Conservation (phyloP, 202 grass and related monocot species). For the Elaeis oleifera region DNA sequence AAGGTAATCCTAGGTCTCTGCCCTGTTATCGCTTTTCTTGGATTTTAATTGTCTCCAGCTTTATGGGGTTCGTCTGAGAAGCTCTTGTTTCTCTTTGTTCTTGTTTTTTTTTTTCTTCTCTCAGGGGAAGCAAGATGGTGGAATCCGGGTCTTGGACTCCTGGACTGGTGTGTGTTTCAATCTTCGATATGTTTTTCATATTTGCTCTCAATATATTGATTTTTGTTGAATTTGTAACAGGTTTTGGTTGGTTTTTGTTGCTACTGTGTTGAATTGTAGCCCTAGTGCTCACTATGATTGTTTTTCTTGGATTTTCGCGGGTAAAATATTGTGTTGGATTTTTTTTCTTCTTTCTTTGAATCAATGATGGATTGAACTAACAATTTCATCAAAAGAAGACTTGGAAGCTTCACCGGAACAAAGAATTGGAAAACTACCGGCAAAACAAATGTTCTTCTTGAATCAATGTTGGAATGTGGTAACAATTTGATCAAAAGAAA, state of each 20-base stretch:
- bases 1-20: background rate
- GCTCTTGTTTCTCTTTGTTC: too few relatives aligned
- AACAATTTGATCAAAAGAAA: too few relatives aligned
- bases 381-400: too few relatives aligned
- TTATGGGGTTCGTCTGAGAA: background rate
- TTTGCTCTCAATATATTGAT: background rate
- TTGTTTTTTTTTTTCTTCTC: background rate
- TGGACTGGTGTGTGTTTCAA: constrained; percentile 14
- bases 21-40: background rate
- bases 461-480: too few relatives aligned
- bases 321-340: background rate
- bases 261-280: background rate
- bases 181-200: too few relatives aligned
- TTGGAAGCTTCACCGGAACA: too few relatives aligned
- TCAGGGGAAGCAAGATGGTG: constrained; percentile 11
- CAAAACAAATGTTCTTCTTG: too few relatives aligned
- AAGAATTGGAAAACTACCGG: too few relatives aligned
- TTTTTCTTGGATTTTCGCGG: too few relatives aligned
- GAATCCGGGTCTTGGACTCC: constrained; percentile 31
- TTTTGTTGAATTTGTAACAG: background rate
- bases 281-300: background rate
- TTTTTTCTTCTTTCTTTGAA: too few relatives aligned
- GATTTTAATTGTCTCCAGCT: background rate
- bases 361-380: too few relatives aligned
- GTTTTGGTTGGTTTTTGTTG: background rate